These are phyloP conservation scores for Ilex asprella DNA, from an alignment of 257 asterid genomes.

Conservation along the genomic window DNA sequence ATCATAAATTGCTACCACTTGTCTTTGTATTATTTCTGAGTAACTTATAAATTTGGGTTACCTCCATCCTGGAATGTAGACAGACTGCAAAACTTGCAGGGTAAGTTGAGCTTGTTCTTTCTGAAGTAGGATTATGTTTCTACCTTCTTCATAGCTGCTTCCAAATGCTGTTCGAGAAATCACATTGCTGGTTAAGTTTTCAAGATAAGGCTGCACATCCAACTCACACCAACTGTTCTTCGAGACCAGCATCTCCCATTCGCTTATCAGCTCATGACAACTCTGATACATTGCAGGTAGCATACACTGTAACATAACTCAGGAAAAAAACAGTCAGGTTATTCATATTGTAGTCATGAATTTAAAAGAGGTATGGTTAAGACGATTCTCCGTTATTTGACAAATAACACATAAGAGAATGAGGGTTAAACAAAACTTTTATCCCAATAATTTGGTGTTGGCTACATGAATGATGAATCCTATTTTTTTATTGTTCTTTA, in stretches of 20 bases:
- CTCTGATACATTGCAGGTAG: conserved; percentile 37
- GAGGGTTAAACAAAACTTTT: too few relatives aligned
- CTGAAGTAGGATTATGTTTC: conserved; percentile 33
- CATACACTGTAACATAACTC: conserved; percentile 29
- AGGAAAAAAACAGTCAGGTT: too few relatives aligned
- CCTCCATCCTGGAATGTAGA: conserved; percentile 59
- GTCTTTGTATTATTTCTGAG: too few relatives aligned
- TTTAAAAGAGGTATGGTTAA: background rate
- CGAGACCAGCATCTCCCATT: conserved; percentile 34
- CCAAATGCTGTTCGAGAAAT: conserved; percentile 51
- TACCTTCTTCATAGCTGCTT: conserved; percentile 28
- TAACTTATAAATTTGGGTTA: conserved; percentile 1
- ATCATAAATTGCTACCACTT: too few relatives aligned
- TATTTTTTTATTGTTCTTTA: too few relatives aligned
- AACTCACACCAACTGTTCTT: conserved; percentile 23
- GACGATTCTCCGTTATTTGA: too few relatives aligned
- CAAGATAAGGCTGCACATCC: conserved; percentile 39
- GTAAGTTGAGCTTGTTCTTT: conserved; percentile 48
- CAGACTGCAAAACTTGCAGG: conserved; percentile 34
- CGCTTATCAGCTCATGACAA: conserved; percentile 38
- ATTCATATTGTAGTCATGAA: too few relatives aligned
- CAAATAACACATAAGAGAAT: too few relatives aligned
- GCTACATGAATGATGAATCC: too few relatives aligned
- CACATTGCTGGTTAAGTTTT: conserved; percentile 31
- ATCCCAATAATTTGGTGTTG: too few relatives aligned